phyloP scores from a whole-genome alignment of 129 eudicot genomes.

The Mikania micrantha region DNA sequence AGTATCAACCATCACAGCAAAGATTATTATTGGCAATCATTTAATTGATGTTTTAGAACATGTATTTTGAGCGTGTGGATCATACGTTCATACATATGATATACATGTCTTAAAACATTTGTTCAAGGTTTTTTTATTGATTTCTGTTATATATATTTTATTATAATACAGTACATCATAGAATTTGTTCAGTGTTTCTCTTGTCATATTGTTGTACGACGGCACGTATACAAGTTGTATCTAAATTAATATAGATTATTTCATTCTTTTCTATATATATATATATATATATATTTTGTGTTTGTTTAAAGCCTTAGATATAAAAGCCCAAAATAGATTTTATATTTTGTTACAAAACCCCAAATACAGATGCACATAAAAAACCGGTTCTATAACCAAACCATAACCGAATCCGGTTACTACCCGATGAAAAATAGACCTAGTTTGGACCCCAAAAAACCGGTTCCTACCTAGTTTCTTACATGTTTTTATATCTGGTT shows the following conservation, averaged over 20 bases:
- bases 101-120: conserved; percentile 12
- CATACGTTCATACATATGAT: too few relatives aligned
- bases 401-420: too few relatives aligned
- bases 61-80: neutral
- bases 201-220: conserved; percentile 13
- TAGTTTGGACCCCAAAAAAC: too few relatives aligned
- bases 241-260: neutral
- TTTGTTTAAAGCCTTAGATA: too few relatives aligned
- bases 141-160: neutral
- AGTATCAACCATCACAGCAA: neutral
- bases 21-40: neutral
- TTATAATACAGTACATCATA: neutral
- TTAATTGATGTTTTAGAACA: conserved; percentile 13
- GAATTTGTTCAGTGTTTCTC: neutral
- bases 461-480: too few relatives aligned
- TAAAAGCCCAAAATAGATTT: too few relatives aligned
- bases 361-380: too few relatives aligned
- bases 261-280: neutral
- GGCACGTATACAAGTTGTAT: conserved; percentile 7
- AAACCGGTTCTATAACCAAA: too few relatives aligned
- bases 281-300: neutral
- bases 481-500: too few relatives aligned
- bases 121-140: neutral
- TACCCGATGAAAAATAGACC: too few relatives aligned
- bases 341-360: too few relatives aligned